Percentiles rank a stretch among this genome's conserved stretches.
Conservation (phyloP, 306 rosid genomes). For the Vigna reflexopilosa region DNA sequence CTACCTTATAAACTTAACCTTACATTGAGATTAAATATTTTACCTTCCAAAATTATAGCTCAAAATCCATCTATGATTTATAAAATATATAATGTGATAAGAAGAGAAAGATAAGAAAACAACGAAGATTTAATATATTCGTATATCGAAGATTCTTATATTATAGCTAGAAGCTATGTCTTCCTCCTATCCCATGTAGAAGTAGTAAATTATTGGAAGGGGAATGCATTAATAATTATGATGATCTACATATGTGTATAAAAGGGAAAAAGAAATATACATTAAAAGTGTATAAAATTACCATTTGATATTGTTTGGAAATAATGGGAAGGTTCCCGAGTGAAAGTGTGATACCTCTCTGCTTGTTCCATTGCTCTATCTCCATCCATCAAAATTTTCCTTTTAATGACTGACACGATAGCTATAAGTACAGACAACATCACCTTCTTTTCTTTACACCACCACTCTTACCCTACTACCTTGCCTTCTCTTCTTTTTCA, state of each 20-base stretch:
- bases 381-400: constrained; percentile 32
- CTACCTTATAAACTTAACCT: too few species aligned
- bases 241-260: too few species aligned
- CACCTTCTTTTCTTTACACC: constrained; percentile 1
- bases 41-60: too few species aligned
- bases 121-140: too few species aligned
- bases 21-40: too few species aligned
- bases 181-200: neutral
- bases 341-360: too few species aligned
- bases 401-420: constrained; percentile 23
- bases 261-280: too few species aligned
- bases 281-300: neutral
- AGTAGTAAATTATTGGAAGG: constrained; percentile 11
- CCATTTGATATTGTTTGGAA: neutral
- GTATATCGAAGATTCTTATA: neutral
- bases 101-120: too few species aligned
- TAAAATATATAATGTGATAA: too few species aligned
- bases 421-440: constrained; percentile 28
- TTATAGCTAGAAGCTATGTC: neutral
- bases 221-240: neutral
- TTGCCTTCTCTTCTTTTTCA: constrained; percentile 30
- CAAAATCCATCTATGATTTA: too few species aligned
- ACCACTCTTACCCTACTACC: neutral
- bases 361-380: neutral
- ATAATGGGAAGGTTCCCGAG: too few species aligned